A percentile compares a stretch with the other conserved stretches of the same genome.
Evolutionary conservation across 2,329 filamentous ascomycete genomes (phyloP).

Genomic region (Ophiocordyceps unilateralis): DNA sequence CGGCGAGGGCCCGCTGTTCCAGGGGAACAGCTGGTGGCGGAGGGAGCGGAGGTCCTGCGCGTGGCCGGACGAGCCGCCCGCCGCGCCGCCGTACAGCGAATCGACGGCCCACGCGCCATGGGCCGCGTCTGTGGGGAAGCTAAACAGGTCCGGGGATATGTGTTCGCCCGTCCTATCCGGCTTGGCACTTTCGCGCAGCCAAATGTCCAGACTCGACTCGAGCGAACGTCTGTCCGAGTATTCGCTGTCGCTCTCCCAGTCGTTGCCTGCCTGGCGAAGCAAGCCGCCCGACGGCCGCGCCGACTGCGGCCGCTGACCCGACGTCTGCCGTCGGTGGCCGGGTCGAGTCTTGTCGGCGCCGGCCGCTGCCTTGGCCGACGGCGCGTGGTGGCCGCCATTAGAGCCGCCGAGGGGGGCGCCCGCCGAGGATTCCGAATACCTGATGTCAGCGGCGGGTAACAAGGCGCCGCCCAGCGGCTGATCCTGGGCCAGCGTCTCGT

Average conservation of each 20-base stretch:
- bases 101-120: conserved; percentile 28
- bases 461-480: conserved; percentile 10
- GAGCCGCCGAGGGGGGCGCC: neutral
- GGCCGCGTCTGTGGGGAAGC: conserved; percentile 25
- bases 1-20: conserved; percentile 24
- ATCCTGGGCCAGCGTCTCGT: conserved; percentile 25
- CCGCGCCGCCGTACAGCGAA: conserved; percentile 32
- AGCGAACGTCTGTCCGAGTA: conserved; percentile 24
- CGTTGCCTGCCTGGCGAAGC: conserved; percentile 20
- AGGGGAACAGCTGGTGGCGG: conserved; percentile 20
- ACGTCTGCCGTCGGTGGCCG: neutral
- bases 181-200: conserved; percentile 36
- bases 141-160: conserved; percentile 35
- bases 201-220: conserved; percentile 36
- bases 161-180: conserved; percentile 13
- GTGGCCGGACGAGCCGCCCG: conserved; percentile 11
- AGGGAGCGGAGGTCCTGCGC: conserved; percentile 27
- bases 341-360: neutral
- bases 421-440: conserved; percentile 1
- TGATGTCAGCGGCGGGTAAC: conserved; percentile 9
- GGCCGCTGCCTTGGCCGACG: conserved; percentile 4
- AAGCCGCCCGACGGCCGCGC: conserved; percentile 24
- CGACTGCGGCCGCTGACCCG: conserved; percentile 24
- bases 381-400: neutral
- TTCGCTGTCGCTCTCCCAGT: conserved; percentile 26